phyloP scores from a whole-genome alignment of 371 early-diverging fungal genomes.

The Circinella umbellata region DNA sequence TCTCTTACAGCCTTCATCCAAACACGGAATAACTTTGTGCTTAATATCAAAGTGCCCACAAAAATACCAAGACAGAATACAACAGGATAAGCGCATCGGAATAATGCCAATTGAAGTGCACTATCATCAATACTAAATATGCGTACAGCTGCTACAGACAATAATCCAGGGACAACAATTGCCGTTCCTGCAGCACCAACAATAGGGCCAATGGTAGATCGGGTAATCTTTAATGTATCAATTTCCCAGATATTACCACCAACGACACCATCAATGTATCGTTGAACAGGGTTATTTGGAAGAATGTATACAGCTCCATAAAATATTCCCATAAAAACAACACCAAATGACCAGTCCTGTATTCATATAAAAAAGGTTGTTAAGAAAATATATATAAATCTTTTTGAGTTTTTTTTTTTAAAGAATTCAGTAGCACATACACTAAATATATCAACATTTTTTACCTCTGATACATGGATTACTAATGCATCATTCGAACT shows the following conservation, averaged over 20 bases:
- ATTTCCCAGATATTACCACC: slow-evolving; percentile 37
- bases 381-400: too few relatives aligned
- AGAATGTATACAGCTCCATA: slow-evolving; percentile 51
- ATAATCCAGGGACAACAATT: slow-evolving; percentile 28
- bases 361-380: not conserved
- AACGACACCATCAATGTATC: slow-evolving; percentile 31
- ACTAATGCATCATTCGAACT: slow-evolving; percentile 38
- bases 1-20: slow-evolving; percentile 68
- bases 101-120: slow-evolving; percentile 24
- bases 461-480: slow-evolving; percentile 59
- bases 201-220: slow-evolving; percentile 38
- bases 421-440: not conserved
- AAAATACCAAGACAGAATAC: slow-evolving; percentile 24
- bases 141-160: slow-evolving; percentile 23
- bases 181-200: slow-evolving; percentile 20
- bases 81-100: slow-evolving; percentile 43
- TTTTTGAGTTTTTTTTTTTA: too few relatives aligned
- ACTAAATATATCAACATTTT: slow-evolving; percentile 8
- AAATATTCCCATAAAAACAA: slow-evolving; percentile 58
- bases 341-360: slow-evolving; percentile 67
- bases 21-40: slow-evolving; percentile 25
- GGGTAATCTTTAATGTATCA: slow-evolving; percentile 33
- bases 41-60: slow-evolving; percentile 5
- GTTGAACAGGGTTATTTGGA: slow-evolving; percentile 48
- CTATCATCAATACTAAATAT: slow-evolving; percentile 24